These are phyloP conservation scores for Calonectria hawksworthii DNA, from an alignment of 2,329 filamentous ascomycete genomes.

Conservation along the genomic window DNA sequence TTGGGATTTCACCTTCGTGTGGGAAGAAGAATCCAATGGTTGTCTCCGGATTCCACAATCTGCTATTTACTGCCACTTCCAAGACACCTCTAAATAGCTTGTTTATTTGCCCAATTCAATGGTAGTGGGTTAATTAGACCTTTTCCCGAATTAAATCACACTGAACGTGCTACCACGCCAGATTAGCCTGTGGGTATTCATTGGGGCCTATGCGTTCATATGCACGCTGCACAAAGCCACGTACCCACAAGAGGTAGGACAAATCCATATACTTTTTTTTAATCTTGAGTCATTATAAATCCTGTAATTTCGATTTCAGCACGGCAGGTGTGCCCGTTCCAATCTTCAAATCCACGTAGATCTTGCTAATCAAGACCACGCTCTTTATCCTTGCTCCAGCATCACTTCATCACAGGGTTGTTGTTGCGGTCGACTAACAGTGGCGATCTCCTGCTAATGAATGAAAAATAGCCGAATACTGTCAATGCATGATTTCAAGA, in stretches of 20 bases:
- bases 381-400: too few relatives aligned
- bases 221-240: background rate
- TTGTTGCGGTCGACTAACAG: background rate
- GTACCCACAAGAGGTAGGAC: background rate
- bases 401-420: background rate
- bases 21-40: too few relatives aligned
- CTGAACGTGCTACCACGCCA: background rate
- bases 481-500: too few relatives aligned
- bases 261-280: background rate
- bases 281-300: background rate
- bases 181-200: background rate
- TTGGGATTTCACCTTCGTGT: too few relatives aligned
- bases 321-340: background rate
- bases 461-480: too few relatives aligned
- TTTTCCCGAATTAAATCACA: background rate
- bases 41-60: too few relatives aligned
- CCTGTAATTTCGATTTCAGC: background rate
- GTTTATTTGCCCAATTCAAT: background rate
- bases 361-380: background rate
- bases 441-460: background rate
- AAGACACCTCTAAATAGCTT: accelerated
- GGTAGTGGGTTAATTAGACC: background rate
- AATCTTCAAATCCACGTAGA: background rate
- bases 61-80: background rate
- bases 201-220: background rate